phyloP scores from a whole-genome alignment of 805 yeast species.

The Barnettozyma sp. region DNA sequence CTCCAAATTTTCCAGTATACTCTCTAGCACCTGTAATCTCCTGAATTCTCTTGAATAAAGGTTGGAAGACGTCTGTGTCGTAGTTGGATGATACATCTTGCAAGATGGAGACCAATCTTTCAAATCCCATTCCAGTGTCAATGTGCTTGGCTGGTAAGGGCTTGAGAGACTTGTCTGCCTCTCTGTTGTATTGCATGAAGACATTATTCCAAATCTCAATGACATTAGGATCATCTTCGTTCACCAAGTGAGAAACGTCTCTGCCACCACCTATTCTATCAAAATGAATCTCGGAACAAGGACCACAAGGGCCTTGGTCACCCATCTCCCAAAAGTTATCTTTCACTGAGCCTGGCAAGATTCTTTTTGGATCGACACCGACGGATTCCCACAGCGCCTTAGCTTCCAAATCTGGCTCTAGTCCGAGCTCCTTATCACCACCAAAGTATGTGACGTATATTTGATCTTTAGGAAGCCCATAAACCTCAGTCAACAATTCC shows the following conservation, averaged over 20 bases:
- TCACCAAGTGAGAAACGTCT: conserved; percentile 85
- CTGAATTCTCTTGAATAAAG: conserved; percentile 78
- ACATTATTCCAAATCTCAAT: conserved; percentile 97
- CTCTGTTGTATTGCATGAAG: conserved; percentile 95
- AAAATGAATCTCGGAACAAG: conserved; percentile 95
- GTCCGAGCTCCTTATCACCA: conserved; percentile 77
- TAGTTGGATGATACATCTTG: conserved; percentile 91
- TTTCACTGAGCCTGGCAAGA: conserved; percentile 80
- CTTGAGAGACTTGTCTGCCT: conserved; percentile 71
- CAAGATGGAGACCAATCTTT: conserved; percentile 88
- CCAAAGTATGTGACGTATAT: conserved; percentile 95
- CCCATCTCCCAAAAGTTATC: conserved; percentile 99
- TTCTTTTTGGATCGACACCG: conserved; percentile 89
- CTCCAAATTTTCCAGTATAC: conserved; percentile 89
- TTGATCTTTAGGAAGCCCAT: conserved; percentile 71
- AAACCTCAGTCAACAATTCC: conserved; percentile 84
- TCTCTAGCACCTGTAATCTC: conserved; percentile 91
- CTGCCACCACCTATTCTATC: conserved; percentile 99
- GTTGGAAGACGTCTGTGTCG: conserved; percentile 94
- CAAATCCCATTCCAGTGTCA: conserved; percentile 99
- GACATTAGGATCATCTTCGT: conserved; percentile 96
- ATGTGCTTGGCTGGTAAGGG: conserved; percentile 90
- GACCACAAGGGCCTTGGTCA: conserved; percentile 99
- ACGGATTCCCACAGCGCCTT: conserved; percentile 76
- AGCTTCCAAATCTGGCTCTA: conserved; percentile 93